Conservation (phyloP, 108 stramenopile genomes). For the Skeletonema potamos region DNA sequence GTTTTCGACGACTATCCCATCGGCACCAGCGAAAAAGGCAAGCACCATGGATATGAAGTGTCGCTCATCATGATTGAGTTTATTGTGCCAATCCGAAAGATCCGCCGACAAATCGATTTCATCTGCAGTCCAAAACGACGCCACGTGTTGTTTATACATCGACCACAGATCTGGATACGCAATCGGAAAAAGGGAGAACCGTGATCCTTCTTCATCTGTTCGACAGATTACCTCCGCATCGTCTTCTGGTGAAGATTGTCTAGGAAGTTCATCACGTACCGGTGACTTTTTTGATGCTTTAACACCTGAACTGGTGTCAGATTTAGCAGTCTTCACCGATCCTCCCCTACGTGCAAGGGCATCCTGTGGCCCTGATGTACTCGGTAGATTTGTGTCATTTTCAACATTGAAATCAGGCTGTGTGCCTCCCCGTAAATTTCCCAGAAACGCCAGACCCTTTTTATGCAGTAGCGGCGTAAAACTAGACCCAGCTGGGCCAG, state of each 20-base stretch:
- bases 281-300: conserved; percentile 3
- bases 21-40: conserved; percentile 89
- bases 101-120: conserved; percentile 95
- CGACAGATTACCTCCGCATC: conserved; percentile 60
- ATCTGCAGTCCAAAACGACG: conserved; percentile 98
- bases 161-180: conserved; percentile 90
- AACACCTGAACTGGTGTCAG: background rate
- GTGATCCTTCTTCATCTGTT: conserved; percentile 69
- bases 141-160: conserved; percentile 98
- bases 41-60: conserved; percentile 88
- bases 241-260: background rate
- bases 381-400: conserved; percentile 1
- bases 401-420: background rate
- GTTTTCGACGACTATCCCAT: conserved; percentile 91
- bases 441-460: conserved; percentile 2
- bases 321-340: background rate
- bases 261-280: background rate
- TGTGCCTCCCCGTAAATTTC: conserved; percentile 23
- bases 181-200: conserved; percentile 92
- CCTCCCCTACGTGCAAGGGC: conserved; percentile 12
- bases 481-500: background rate
- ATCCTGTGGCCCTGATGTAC: background rate
- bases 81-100: conserved; percentile 88
- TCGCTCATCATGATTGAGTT: conserved; percentile 77
- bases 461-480: conserved; percentile 9